Percentiles rank a stretch among this genome's conserved stretches.
Conservation (phyloP, 495 filamentous ascomycete species). For the Lasiosphaeria hispida region DNA sequence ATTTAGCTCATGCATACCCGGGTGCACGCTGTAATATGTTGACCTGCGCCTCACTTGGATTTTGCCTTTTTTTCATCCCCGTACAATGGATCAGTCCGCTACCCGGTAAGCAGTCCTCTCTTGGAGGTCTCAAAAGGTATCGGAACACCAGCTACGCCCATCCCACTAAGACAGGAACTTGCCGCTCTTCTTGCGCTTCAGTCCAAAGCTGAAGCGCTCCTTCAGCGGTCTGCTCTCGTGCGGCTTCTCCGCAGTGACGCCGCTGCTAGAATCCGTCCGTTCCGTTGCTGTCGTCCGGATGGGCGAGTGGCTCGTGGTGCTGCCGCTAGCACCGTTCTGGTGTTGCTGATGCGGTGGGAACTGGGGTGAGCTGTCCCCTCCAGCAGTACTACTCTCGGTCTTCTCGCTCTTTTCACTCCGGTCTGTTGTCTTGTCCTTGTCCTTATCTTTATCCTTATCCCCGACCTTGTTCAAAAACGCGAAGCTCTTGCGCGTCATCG, state of each 20-base stretch:
- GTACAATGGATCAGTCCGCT: too few species aligned
- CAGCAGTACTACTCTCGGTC: slow-evolving; percentile 6
- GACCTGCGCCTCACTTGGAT: too few species aligned
- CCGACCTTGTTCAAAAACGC: slow-evolving; percentile 41
- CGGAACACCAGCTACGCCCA: neutral
- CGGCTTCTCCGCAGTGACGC: slow-evolving; percentile 24
- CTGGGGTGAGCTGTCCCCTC: neutral
- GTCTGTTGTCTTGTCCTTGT: slow-evolving; percentile 20
- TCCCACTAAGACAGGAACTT: slow-evolving; percentile 36
- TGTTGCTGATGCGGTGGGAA: neutral
- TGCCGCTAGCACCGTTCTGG: slow-evolving; percentile 14
- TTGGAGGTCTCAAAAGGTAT: neutral
- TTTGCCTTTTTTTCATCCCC: too few species aligned
- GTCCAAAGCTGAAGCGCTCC: slow-evolving; percentile 55
- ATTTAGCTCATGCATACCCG: too few species aligned
- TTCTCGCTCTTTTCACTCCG: slow-evolving; percentile 10
- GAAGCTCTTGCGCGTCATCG: slow-evolving; percentile 51
- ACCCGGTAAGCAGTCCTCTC: neutral
- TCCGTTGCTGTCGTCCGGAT: slow-evolving; percentile 12
- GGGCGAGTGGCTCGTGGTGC: slow-evolving; percentile 13
- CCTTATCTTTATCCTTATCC: slow-evolving; percentile 29
- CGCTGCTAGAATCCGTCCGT: slow-evolving; percentile 15
- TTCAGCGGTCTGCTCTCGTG: slow-evolving; percentile 35
- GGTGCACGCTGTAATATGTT: too few species aligned
- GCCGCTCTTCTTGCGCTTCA: slow-evolving; percentile 60